Percentiles rank a stretch among this genome's conserved stretches.
Conservation (phyloP, 345 rosid species). For the Acer saccharum region DNA sequence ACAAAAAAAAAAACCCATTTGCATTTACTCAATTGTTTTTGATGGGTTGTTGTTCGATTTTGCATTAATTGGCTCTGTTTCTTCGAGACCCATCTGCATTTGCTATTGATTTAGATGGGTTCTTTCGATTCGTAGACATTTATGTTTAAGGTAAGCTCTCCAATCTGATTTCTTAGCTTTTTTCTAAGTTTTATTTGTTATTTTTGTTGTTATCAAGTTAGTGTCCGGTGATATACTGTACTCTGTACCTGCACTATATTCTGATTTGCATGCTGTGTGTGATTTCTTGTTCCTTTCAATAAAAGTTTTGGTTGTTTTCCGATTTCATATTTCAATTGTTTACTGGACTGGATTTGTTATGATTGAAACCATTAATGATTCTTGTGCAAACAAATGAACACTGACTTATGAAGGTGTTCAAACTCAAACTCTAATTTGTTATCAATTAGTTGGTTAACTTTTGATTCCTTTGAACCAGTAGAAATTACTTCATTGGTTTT, state of each 20-base stretch:
- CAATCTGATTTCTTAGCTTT: background rate
- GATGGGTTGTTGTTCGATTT: conserved; percentile 5
- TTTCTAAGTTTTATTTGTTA: background rate
- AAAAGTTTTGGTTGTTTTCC: background rate
- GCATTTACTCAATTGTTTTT: background rate
- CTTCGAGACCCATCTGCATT: conserved; percentile 9
- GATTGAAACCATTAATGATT: no score
- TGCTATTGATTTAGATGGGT: background rate
- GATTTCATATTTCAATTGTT: background rate
- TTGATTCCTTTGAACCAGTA: background rate
- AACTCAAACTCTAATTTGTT: no score
- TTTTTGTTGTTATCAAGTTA: background rate
- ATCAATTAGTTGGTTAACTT: no score
- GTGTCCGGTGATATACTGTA: background rate
- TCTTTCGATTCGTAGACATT: background rate
- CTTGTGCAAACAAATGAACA: no score
- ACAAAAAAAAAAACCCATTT: background rate
- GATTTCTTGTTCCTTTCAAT: no score
- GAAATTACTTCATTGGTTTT: background rate
- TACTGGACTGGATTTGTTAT: background rate
- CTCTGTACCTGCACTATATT: no score
- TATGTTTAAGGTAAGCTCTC: conserved; percentile 15
- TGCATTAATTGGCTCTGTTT: conserved; percentile 7
- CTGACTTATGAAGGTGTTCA: no score
- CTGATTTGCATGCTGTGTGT: no score